Conservation (phyloP, 129 eudicot species). For the Gnaphalium uliginosum region DNA sequence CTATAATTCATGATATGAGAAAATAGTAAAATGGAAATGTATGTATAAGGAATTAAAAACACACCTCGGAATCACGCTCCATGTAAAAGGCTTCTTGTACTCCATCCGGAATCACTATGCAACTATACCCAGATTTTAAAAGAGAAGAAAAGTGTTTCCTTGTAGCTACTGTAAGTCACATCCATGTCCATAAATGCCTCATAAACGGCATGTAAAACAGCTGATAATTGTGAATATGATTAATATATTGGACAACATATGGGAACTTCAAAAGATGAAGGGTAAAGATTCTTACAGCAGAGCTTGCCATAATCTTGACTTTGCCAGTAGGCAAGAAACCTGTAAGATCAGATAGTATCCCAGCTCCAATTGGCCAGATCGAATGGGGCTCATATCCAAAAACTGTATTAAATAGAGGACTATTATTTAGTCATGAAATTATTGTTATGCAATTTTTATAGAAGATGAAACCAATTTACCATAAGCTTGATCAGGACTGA, state of each 20-base stretch:
- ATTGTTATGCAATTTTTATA: neutral
- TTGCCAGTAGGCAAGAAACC: slow-evolving; percentile 82
- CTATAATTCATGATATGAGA: neutral
- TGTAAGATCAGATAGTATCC: slow-evolving; percentile 62
- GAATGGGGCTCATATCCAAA: slow-evolving; percentile 97
- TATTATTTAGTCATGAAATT: neutral
- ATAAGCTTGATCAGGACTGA: slow-evolving; percentile 77
- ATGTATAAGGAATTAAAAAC: slow-evolving; percentile 2
- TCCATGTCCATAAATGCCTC: slow-evolving; percentile 93
- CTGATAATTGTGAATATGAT: slow-evolving; percentile 30
- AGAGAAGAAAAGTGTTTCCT: slow-evolving; percentile 61
- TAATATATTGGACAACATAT: neutral
- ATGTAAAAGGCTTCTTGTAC: slow-evolving; percentile 75
- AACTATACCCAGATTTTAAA: slow-evolving; percentile 67
- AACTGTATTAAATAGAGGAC: slow-evolving; percentile 45
- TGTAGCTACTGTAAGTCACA: slow-evolving; percentile 71
- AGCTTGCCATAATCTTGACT: slow-evolving; percentile 82
- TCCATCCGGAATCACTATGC: slow-evolving; percentile 91
- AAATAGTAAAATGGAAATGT: neutral
- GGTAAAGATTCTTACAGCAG: slow-evolving; percentile 62
- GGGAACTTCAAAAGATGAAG: slow-evolving; percentile 14
- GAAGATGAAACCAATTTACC: slow-evolving; percentile 34
- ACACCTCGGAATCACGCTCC: slow-evolving; percentile 90
- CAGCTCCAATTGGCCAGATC: slow-evolving; percentile 83
- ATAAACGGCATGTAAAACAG: slow-evolving; percentile 81